Base-by-base conservation (phyloP, 345 rosid genomes). In the Eucalyptus regnans region DNA sequence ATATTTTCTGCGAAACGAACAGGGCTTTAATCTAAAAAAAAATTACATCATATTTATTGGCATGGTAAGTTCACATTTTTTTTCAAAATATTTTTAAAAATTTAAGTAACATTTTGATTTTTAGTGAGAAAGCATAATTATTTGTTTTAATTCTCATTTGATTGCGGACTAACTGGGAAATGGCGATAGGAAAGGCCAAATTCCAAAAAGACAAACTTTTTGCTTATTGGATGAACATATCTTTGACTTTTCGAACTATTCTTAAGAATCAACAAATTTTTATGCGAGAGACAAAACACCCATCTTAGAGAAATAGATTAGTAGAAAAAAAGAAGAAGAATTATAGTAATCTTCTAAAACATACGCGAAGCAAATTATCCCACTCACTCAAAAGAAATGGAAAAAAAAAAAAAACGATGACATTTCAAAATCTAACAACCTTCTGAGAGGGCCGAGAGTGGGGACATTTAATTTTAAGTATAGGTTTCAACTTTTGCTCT, bases 1-100 rank as follows among this genome's bases (percentile, higher is more conserved):
- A 52, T 4, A 52, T 52, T 52, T 52, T 52, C 2, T 3, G 0
- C 0, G 5, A 23, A 56, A 56, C 8, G 9, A 22, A 22, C 1
- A 1, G 5, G 4, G 29, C 5, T 23, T 56, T 56, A 23, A 56
- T 56, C 29, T 23, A 23, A 56, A 23, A 1, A 1, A 20, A 9
- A 1, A 8, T 50, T 9, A 20, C 6, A 0, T 56, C 62, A 56
- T 9, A 62, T 62, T 60, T 66, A 15, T 66, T 66, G 22, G 11
- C 79, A 66, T 4, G 2, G 22, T 66, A 31, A 66, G 20, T 31
- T 33, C 37, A 31, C 79, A 66, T 18, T 4, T 66, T 31, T 31
- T 15, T 66, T 66, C 41, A 15, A n/a, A 66, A n/a, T 64, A 0
- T 64, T 64, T 64, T 29, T 7, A 31, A 16, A 62, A 66, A 66